Evolutionary conservation across 441 rosid species (phyloP).

Genomic region (Metrosideros polymorpha): DNA sequence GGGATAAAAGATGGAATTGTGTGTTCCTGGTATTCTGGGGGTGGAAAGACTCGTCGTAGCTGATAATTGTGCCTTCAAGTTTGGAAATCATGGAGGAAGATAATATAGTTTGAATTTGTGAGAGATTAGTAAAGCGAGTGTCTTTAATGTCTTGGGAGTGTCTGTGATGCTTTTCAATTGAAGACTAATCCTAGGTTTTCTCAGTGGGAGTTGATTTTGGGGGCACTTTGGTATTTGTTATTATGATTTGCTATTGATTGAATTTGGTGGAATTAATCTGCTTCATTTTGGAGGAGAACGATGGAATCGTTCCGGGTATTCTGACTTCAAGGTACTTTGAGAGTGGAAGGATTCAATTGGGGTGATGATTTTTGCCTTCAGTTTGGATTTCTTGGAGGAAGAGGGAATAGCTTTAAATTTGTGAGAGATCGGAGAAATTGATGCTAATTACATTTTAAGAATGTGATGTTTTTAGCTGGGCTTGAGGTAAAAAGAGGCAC

Average conservation of each 20-base stretch:
- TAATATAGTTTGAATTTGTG: not conserved
- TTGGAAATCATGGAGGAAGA: not conserved
- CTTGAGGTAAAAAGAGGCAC: not conserved
- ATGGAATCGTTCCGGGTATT: not conserved
- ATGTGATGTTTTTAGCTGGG: not conserved
- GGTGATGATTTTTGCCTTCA: not conserved
- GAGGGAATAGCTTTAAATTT: not conserved
- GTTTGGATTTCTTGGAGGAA: not conserved
- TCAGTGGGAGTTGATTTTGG: not conserved
- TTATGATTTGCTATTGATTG: not conserved
- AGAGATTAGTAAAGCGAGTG: not conserved
- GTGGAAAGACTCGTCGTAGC: too few species aligned
- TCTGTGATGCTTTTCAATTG: not conserved
- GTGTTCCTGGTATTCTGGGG: not conserved
- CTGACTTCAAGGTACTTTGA: too few species aligned
- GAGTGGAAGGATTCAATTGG: not conserved
- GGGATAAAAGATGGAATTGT: not conserved
- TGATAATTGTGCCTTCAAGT: not conserved
- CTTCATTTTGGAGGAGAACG: not conserved
- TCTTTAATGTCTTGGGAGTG: not conserved
- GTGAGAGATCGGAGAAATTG: not conserved
- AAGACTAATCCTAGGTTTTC: not conserved
- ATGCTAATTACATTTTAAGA: not conserved
- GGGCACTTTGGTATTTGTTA: not conserved
- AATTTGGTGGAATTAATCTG: not conserved